These are phyloP conservation scores for Aspergillus sp. DNA, from an alignment of 2,329 filamentous ascomycete genomes.

Conservation along the genomic window DNA sequence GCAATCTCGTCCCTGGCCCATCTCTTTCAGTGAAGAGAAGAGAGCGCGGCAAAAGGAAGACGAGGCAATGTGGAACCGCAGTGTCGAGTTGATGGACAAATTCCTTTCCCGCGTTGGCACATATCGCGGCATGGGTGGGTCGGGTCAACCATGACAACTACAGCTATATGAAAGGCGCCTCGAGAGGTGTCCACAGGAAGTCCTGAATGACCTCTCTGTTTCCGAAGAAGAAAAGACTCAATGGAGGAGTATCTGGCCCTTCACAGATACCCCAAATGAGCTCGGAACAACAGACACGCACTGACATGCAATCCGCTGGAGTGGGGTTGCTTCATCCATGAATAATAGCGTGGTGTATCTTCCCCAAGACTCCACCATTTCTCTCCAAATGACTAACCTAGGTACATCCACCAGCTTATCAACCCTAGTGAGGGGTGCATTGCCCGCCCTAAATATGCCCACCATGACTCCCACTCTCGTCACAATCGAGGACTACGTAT, in stretches of 20 bases:
- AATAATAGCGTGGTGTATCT: background rate
- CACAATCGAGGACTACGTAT: too few relatives aligned
- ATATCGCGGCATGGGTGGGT: slow-evolving; percentile 3
- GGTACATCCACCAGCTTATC: background rate
- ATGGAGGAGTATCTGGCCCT: background rate
- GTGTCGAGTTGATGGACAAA: slow-evolving; percentile 1
- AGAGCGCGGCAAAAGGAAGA: background rate
- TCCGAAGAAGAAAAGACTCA: slow-evolving; percentile 1
- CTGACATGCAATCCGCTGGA: too few relatives aligned
- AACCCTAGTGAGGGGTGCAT: background rate
- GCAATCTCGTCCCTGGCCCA: background rate
- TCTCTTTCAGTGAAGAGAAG: slow-evolving; percentile 1
- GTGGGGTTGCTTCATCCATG: background rate
- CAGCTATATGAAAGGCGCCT: background rate
- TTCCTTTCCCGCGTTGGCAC: background rate
- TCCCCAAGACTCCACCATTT: too few relatives aligned
- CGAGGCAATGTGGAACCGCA: background rate
- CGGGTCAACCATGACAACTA: slow-evolving; percentile 3
- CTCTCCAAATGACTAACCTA: background rate
- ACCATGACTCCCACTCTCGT: too few relatives aligned
- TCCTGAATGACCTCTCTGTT: background rate
- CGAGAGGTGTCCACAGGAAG: background rate
- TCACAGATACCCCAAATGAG: background rate
- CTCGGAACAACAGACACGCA: too few relatives aligned
- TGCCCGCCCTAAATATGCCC: background rate